Base-by-base conservation (phyloP, 2,329 filamentous ascomycete species). In the Calonectria naviculata region DNA sequence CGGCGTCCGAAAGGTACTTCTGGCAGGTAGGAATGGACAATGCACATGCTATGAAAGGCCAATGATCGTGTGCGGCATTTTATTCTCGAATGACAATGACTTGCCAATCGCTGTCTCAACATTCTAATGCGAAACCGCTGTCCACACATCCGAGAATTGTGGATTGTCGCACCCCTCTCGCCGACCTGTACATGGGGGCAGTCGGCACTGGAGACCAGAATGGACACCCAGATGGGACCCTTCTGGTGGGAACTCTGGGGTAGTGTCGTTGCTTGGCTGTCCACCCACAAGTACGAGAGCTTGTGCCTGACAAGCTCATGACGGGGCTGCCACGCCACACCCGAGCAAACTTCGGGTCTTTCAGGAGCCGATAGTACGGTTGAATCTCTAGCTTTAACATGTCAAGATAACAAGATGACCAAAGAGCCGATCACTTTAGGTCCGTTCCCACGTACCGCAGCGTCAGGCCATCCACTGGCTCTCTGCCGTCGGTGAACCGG, bases 61-160 rank as follows among this genome's bases (percentile, higher is more conserved):
- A 47, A 31, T 47, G 21, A 63, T 63, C 46, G 38, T 47, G 62
- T 70, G 68, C 56, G 68, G 68, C 54, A 70, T 70, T 70, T 67
- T 70, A 66, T 70, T 66, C 31, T 46, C 52, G 29, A 60, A 42
- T 19, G n/a, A 66, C 41, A 42, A n/a, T n/a, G n/a, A n/a, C n/a
- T 31, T 28, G 38, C 52, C 67, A 46, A 70, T 49, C 26, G 31
- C 56, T 36, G 46, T 36, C 2, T 41, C 24, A 31, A 61, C 17
- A 38, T 67, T 67, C 65, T 31, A 61, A 67, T 58, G 52, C 52
- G 52, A 58, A 58, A 38, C 34, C 34, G 15, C 24, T 42, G 62
- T 31, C 63, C 46, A 56, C 47, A 28, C 68, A 46, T 49, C 54
- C 62, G 47, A 36, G 34, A 54, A 46, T 44, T 36, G 47, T 42